Base-by-base conservation (phyloP, 2,329 filamentous ascomycete genomes). In the Trichoderma harzianum region DNA sequence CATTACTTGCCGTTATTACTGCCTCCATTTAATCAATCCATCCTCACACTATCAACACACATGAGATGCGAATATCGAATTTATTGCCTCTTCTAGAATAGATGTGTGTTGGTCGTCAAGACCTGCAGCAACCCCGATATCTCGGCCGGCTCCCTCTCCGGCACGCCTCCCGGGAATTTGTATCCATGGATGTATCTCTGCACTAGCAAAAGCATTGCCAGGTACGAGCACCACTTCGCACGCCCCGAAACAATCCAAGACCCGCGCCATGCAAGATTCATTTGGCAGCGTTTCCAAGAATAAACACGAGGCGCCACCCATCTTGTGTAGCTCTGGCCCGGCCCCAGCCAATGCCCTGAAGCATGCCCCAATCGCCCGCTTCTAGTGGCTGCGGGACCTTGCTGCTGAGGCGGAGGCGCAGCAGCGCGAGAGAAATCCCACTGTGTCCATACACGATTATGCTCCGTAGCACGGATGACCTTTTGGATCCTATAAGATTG, bases 281-380 rank as follows among this genome's bases (percentile, higher is more conserved):
- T 18, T 39, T 32, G 18, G 10, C 26, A n/a, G 12, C 7, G 53
- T 68, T 68, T 68, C 65, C 55, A 68, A 68, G 53, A 60, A 68
- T 68, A 68, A 68, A 60, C 65, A 68, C 65, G 65, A 68, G 65
- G 26, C 16, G 21, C 21, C 14, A 39, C 26, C 62, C 43, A 34
- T 65, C 62, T 21, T 47, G 30, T 24, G 51, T 28, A 58, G 53
- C 64, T 43, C 47, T 26, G 51, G 32, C 26, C 58, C 28, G 30
- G 28, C 39, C 28, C 39, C 58, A 70, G 58, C 67, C 68, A 69
- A 62, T 62, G 67, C 69, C 69, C 61, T 66, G 61, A 57, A 66
- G 30, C 69, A 63, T 71, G 69, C 53, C n/a, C 62, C 51, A 32
- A 58, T 71, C 34, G 51, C 69, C 62, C 51, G 69, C 69, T 71